Evolutionary conservation across 2,329 filamentous ascomycete genomes (phyloP), one percentile per base, ranked within the genome.

Genomic region (Fusarium secorum): DNA sequence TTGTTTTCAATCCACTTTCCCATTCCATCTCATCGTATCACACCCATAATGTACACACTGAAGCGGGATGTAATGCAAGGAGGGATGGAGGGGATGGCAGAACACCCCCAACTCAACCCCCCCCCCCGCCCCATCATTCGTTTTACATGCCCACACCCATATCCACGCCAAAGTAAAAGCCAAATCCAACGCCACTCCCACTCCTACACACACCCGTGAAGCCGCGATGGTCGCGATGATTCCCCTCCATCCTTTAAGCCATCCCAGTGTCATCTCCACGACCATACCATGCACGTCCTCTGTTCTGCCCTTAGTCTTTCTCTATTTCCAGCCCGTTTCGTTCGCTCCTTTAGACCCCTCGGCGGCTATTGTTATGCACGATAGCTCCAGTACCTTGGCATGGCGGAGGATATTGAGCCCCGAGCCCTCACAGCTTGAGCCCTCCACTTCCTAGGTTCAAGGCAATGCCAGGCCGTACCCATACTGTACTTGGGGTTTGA

Each of bases 341-440:
- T 64, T 64, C 48, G 53, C 17, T 58, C 26, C 71, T 68, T 72
- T 57, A 71, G 55, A 55, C 55, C 64, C 68, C 61, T 70, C 67
- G 74, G 77, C 77, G 76, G 74, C 74, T 78, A 78, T 76, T 67
- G 71, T 70, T 70, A 78, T 77, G 77, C 76, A 76, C 69, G 68
- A 77, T 71, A 78, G 72, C 65, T 74, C 61, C 61, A 68, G 60
- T 69, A 69, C 60, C 70, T 71, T 61, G 53, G 39, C 64, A 69
- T 51, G 60, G 46, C 55, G 51, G 48, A 67, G 63, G 55, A 66
- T 53, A 36, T 20, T 38, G 38, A 67, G 45, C 42, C 30, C 48
- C 48, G 48, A 52, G 48, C 48, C 48, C 44, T 65, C 60, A 65
- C 39, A 35, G 39, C 57, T 46, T 33, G 38, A 46, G 32, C 49